A percentile compares a stretch with the other conserved stretches of the same genome.
Conservation (phyloP, 140 eudicot genomes). For the Cichorium intybus region DNA sequence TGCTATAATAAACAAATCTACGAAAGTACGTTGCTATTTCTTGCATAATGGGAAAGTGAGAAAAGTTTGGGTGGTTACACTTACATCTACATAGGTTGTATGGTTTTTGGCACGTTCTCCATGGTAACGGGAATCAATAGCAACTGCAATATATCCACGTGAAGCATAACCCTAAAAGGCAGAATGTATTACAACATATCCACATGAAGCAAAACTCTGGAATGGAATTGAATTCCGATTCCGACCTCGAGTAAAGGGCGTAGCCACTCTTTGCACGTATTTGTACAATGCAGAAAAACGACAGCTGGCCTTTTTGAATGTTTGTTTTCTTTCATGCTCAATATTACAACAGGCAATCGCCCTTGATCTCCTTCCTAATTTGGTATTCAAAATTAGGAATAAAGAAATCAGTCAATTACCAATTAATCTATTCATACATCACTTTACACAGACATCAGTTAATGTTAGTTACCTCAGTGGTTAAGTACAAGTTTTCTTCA, state of each 20-base stretch:
- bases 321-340: slow-evolving; percentile 64
- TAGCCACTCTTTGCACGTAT: slow-evolving; percentile 90
- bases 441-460: no score
- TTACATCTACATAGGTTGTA: slow-evolving; percentile 84
- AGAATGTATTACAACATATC: background rate
- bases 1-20: no score
- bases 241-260: slow-evolving; percentile 87
- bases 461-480: no score
- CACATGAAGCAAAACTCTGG: no score
- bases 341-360: slow-evolving; percentile 67
- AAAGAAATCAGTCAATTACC: no score
- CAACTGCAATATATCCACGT: slow-evolving; percentile 80
- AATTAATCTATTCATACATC: no score
- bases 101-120: slow-evolving; percentile 89
- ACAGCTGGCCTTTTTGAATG: slow-evolving; percentile 64
- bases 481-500: no score
- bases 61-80: slow-evolving; percentile 36
- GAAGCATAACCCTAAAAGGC: slow-evolving; percentile 86
- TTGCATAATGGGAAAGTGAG: background rate
- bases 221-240: no score
- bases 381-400: background rate
- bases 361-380: slow-evolving; percentile 89
- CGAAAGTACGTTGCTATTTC: no score
- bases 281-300: slow-evolving; percentile 86
- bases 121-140: slow-evolving; percentile 95